A percentile compares a stretch with the other conserved stretches of the same genome.
Evolutionary conservation across 2,329 filamentous ascomycete genomes (phyloP).

Genomic region (Juglanconis juglandina): DNA sequence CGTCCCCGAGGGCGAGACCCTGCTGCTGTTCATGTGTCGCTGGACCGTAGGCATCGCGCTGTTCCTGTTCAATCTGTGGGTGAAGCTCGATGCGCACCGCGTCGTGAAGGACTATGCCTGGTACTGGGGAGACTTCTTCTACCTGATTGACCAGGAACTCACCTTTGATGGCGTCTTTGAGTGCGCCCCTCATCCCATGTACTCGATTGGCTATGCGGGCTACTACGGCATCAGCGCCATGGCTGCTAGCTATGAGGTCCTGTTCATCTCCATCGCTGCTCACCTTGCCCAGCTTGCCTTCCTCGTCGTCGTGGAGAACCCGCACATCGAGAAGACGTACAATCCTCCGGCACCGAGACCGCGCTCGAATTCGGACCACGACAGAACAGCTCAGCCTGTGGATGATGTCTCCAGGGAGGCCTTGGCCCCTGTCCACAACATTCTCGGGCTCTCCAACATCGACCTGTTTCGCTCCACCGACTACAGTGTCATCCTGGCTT

Average conservation of each 20-base stretch:
- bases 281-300: conserved; percentile 95
- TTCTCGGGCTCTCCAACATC: conserved; percentile 78
- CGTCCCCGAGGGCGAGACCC: conserved; percentile 68
- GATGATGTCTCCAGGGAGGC: conserved; percentile 19
- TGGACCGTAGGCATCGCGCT: conserved; percentile 77
- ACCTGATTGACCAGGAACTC: conserved; percentile 93
- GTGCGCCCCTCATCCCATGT: conserved; percentile 98
- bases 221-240: conserved; percentile 99
- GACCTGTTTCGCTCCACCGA: conserved; percentile 88
- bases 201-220: conserved; percentile 94
- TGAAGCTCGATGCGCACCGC: conserved; percentile 94
- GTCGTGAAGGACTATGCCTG: conserved; percentile 99
- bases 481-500: conserved; percentile 71
- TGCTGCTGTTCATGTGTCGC: conserved; percentile 65
- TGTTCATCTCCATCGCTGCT: conserved; percentile 93
- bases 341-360: conserved; percentile 79
- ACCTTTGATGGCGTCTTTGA: conserved; percentile 99
- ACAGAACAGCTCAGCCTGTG: conserved; percentile 25
- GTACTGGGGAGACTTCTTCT: conserved; percentile 99
- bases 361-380: conserved; percentile 34
- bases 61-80: conserved; percentile 94
- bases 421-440: conserved; percentile 72
- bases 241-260: conserved; percentile 94
- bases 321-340: conserved; percentile 97
- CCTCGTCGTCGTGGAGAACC: conserved; percentile 86